Conservation (phyloP, 148 eudicot species). For the Bassia scoparia region DNA sequence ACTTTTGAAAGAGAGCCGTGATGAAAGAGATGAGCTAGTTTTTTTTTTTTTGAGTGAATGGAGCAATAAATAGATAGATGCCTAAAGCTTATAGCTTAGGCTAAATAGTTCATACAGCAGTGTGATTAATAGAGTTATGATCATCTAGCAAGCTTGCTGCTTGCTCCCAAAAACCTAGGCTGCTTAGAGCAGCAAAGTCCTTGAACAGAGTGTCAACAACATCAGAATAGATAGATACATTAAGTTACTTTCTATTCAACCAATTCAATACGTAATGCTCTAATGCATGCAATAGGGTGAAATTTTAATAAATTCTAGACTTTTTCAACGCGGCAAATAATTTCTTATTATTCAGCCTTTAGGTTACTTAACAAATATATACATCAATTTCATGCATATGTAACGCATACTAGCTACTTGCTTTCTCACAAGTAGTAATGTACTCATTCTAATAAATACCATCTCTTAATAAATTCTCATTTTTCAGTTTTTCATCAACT, state of each 20-base stretch:
- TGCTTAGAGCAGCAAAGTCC: too few species aligned
- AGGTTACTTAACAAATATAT: neutral
- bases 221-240: too few species aligned
- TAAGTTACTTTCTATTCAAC: neutral
- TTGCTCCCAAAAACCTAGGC: too few species aligned
- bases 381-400: slow-evolving; percentile 14
- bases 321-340: neutral
- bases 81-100: too few species aligned
- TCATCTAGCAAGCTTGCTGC: too few species aligned
- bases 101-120: too few species aligned
- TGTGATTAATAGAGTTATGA: too few species aligned
- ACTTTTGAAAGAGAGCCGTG: too few species aligned
- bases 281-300: neutral
- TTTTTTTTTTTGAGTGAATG: too few species aligned
- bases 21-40: too few species aligned
- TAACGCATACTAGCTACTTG: neutral
- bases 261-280: neutral
- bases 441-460: neutral
- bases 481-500: neutral
- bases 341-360: neutral
- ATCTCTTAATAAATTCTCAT: neutral
- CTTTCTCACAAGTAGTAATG: neutral
- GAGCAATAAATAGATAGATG: too few species aligned
- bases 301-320: neutral
- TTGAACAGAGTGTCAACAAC: too few species aligned